Evolutionary conservation across 228 moss, liverwort and hornwort genomes (phyloP), one percentile per base, ranked within the genome.

Genomic region (Sphagnum magellanicum): DNA sequence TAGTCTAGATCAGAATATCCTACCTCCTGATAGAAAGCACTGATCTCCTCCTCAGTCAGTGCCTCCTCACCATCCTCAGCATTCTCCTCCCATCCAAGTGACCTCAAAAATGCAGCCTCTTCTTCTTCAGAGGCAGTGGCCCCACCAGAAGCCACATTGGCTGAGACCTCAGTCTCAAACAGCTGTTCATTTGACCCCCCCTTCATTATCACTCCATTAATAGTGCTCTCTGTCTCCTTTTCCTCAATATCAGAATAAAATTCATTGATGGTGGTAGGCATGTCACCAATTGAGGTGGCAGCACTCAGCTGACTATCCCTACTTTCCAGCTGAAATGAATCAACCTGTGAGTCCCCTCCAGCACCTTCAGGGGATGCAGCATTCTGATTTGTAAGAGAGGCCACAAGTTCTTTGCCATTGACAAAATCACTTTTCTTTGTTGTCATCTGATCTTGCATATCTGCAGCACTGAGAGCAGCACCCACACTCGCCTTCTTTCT

Each of bases 41-140:
- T 93, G 59, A 98, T 98, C 78, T 98, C 98, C 75, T 98, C 98
- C 75, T 98, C 90, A 17, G 98, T 98, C 63, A 94, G 66, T 32
- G 84, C 92, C 70, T 86, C 86, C 64, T 85, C 93, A 15, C 87
- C 89, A 74, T 84, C 92, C 75, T 94, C 98, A 63, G 89, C 81
- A 70, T 84, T 80, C 65, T 89, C 88, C 76, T 84, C 91, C 98
- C 98, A 98, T 68, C 98, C 98, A 46, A 98, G 89, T 62, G 98
- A 98, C 75, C 94, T 84, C 90, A 98, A 90, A 79, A 94, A 98
- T 61, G 90, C 87, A 72, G 87, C 85, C 71, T 94, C 92, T 76
- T 98, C 98, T 68, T 94, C 91, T 78, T 86, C 89, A 61, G 81
- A 83, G 71, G 81, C 78, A 63, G 83, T 79, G 49, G 84, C 83